Conservation (phyloP, 495 filamentous ascomycete genomes). For the Copromyces sp. region DNA sequence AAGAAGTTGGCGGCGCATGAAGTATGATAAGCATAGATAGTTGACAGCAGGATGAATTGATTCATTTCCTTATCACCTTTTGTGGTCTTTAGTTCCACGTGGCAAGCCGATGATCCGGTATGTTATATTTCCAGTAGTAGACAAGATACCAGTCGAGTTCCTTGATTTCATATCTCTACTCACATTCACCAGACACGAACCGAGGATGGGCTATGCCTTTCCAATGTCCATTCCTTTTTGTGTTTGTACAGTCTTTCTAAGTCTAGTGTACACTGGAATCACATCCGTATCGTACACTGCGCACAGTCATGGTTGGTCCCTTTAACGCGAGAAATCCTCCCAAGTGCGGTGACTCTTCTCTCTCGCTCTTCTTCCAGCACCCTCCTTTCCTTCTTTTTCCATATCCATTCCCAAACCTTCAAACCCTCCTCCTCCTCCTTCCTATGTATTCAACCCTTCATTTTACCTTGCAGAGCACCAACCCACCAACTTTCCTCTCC, state of each 20-base stretch:
- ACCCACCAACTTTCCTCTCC: conserved; percentile 72
- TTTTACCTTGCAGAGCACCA: conserved; percentile 66
- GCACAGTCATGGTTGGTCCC: background rate
- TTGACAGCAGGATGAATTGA: conserved; percentile 7
- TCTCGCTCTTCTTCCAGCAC: background rate
- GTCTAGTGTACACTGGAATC: background rate
- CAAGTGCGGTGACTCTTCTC: background rate
- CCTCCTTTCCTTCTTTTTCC: background rate
- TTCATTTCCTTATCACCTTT: background rate
- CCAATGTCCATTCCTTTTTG: background rate
- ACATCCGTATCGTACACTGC: conserved; percentile 2
- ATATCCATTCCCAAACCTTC: conserved; percentile 1
- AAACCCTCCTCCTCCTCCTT: background rate
- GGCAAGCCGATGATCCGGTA: background rate
- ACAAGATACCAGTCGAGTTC: background rate
- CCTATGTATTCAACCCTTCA: conserved; percentile 16
- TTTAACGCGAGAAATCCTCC: background rate
- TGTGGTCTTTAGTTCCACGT: background rate
- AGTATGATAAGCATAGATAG: conserved; percentile 1
- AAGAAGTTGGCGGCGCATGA: conserved; percentile 4
- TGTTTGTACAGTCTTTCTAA: background rate
- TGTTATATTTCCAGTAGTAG: background rate
- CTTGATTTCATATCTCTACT: background rate
- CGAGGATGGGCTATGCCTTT: background rate
- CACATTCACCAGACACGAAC: background rate